These are phyloP conservation scores for Terfezia claveryi DNA, from an alignment of 495 filamentous ascomycete genomes.

Conservation along the genomic window DNA sequence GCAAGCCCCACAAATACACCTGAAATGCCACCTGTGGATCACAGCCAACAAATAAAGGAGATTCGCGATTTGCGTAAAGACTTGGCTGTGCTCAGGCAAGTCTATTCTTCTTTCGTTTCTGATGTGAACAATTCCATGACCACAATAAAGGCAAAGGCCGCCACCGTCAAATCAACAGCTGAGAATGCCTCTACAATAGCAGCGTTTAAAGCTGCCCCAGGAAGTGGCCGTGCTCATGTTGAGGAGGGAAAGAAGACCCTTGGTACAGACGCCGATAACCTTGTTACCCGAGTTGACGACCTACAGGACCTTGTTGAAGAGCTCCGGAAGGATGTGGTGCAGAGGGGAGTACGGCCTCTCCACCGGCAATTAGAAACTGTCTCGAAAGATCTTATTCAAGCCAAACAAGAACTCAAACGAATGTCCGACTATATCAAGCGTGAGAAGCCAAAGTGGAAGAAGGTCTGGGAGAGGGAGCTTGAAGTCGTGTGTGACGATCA, in stretches of 20 bases:
- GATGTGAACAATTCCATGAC: constrained; percentile 78
- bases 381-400: constrained; percentile 59
- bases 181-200: constrained; percentile 35
- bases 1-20: constrained; percentile 4
- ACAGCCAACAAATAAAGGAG: constrained; percentile 40
- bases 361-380: constrained; percentile 79
- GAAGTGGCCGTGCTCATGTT: constrained; percentile 63
- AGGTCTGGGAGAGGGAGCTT: constrained; percentile 94
- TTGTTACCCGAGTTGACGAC: constrained; percentile 82
- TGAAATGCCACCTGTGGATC: constrained; percentile 15
- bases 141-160: constrained; percentile 55
- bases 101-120: constrained; percentile 70
- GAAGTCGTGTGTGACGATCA: constrained; percentile 85
- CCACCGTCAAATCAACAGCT: constrained; percentile 53
- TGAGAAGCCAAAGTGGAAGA: constrained; percentile 91
- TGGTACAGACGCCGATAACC: constrained; percentile 58
- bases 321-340: constrained; percentile 88
- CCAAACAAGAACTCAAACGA: constrained; percentile 75
- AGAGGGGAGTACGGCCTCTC: constrained; percentile 72
- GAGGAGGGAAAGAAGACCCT: constrained; percentile 66
- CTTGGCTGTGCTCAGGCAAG: constrained; percentile 79
- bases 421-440: constrained; percentile 76
- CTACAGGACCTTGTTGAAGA: constrained; percentile 92
- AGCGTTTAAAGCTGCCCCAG: constrained; percentile 26
- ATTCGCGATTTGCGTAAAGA: constrained; percentile 70